Evolutionary conservation across 805 yeast genomes (phyloP), one percentile per base, ranked within the genome.

Genomic region (Zygosaccharomyces pseudorouxii): DNA sequence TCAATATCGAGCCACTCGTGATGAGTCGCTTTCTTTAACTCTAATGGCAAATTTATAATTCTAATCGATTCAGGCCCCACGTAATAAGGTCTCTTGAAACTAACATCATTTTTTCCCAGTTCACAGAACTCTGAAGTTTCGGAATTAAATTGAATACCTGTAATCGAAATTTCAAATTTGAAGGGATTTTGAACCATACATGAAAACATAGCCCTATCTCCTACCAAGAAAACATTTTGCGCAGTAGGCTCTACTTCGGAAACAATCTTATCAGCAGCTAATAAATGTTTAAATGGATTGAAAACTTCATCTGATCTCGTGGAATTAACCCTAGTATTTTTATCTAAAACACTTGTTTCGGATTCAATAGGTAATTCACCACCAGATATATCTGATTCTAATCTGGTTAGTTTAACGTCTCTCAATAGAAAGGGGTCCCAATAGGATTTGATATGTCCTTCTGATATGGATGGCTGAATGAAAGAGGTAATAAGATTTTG

Each of bases 381-480:
- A n/a, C 53, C 51, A 19, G 49, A 55, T 5, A 46, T 33, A 55
- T 64, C 36, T 52, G 55, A 48, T 51, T 67, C 59, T 8, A 63
- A 51, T 33, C 61, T 59, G 6, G 64, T 57, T 1, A 80, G 62
- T 19, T 64, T 59, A 8, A 81, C 68, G 23, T 73, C 75, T 51
- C 90, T 71, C 1, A 87, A 68, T 7, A 92, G 48, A 48, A 73
- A 76, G 0, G 83, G 81, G 63, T 92, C 97, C 87, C 95, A 87
- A 58, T 87, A 88, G 0, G 71, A 67, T 55, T 56, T 54, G 10
- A 67, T 58, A 12, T 52, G 43, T 1, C 52, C 56, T 11, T 52
- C 60, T 4, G 57, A 45, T 8, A 66, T 46, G 38, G 63, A 42
- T 50, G 69, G 58, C 51, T 61, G 48, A 29, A 65, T 29, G 23